A percentile compares a stretch with the other conserved stretches of the same genome.
Evolutionary conservation across 139 green algal species (phyloP).

Genomic region (Chlorella vulgaris): DNA sequence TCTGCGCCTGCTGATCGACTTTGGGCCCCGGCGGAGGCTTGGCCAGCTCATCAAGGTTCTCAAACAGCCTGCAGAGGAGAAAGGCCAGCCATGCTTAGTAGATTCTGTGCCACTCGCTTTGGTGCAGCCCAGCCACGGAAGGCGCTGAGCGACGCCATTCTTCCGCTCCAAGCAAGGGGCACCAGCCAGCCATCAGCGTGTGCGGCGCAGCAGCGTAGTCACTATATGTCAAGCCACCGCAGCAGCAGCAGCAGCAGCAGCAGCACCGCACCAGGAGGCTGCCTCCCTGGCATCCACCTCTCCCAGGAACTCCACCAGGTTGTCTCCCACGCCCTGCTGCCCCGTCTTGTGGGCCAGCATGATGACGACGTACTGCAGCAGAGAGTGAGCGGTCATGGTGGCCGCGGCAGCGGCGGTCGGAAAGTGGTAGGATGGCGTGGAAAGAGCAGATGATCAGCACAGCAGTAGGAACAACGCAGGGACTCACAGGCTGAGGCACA

Average conservation of each 20-base stretch:
- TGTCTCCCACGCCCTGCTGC: slow-evolving; percentile 19
- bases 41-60: background rate
- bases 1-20: background rate
- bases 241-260: too few species aligned
- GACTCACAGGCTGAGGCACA: too few species aligned
- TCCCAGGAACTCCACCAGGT: slow-evolving; percentile 37
- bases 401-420: background rate
- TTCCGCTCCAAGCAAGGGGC: background rate
- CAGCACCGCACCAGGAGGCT: slow-evolving; percentile 30
- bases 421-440: background rate
- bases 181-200: background rate
- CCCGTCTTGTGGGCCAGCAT: slow-evolving; percentile 42
- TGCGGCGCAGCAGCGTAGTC: too few species aligned
- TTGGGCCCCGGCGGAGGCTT: background rate
- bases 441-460: too few species aligned
- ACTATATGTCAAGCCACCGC: too few species aligned
- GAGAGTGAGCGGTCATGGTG: background rate
- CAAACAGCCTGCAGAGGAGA: slow-evolving; percentile 17
- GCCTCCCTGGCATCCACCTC: slow-evolving; percentile 17
- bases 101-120: too few species aligned
- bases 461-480: too few species aligned
- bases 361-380: slow-evolving; percentile 37
- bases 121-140: too few species aligned
- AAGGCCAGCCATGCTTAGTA: background rate
- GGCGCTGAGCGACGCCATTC: too few species aligned